phyloP scores from a whole-genome alignment of 148 eudicot genomes.

The Cornus suecica region DNA sequence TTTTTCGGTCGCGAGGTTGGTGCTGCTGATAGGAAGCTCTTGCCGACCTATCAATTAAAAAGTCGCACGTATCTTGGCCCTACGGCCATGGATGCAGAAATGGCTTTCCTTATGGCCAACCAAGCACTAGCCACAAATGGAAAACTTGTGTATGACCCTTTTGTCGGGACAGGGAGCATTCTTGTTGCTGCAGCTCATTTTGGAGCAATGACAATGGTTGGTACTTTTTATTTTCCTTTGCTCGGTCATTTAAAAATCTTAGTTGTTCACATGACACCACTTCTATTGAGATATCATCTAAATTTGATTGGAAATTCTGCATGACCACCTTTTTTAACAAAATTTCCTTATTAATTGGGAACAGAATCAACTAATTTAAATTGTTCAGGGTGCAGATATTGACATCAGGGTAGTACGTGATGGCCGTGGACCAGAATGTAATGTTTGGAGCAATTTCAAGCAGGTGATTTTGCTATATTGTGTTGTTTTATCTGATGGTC shows the following conservation, averaged over 20 bases:
- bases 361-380: constrained; percentile 30
- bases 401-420: constrained; percentile 99
- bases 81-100: constrained; percentile 99
- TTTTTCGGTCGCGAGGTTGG: constrained; percentile 96
- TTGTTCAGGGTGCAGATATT: constrained; percentile 97
- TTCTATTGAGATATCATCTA: neutral
- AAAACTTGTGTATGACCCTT: constrained; percentile 89
- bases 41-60: constrained; percentile 91
- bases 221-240: constrained; percentile 16
- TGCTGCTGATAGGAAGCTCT: constrained; percentile 76
- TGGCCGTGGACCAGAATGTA: constrained; percentile 88
- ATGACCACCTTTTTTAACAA: too few species aligned
- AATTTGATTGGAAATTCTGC: neutral
- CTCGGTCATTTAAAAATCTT: neutral
- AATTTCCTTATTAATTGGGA: neutral
- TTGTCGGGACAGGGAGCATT: constrained; percentile 98
- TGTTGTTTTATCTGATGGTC: neutral
- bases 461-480: constrained; percentile 48
- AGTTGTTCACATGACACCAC: neutral
- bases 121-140: constrained; percentile 88
- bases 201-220: constrained; percentile 99
- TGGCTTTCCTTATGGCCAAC: constrained; percentile 98
- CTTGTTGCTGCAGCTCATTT: constrained; percentile 88
- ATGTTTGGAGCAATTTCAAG: constrained; percentile 97
- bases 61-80: constrained; percentile 94